Percentiles rank a stretch among this genome's conserved stretches.
Conservation (phyloP, 768 basidiomycete species). For the Cyclocybe cylindracea region DNA sequence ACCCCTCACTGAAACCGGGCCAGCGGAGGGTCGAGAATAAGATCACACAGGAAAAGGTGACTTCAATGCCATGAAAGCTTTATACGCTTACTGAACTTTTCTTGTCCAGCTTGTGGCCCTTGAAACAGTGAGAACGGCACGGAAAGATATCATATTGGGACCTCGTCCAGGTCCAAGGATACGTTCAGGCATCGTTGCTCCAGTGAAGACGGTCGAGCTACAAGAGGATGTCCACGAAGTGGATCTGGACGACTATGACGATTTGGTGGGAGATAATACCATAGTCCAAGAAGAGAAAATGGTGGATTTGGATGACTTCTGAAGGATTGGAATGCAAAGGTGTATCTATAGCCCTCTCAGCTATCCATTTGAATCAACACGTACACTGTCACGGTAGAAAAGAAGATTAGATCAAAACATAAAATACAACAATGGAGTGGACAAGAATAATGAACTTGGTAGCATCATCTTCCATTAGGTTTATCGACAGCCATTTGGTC, state of each 20-base stretch:
- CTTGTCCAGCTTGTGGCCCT: slow-evolving; percentile 53
- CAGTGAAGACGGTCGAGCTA: slow-evolving; percentile 18
- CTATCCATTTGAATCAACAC: too few relatives aligned
- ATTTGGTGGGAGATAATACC: slow-evolving; percentile 1
- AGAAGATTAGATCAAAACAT: too few relatives aligned
- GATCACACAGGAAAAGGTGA: slow-evolving; percentile 56
- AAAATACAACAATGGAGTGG: too few relatives aligned
- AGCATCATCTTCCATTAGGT: too few relatives aligned
- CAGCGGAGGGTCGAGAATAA: slow-evolving; percentile 39
- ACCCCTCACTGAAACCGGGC: slow-evolving; percentile 64
- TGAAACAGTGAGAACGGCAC: slow-evolving; percentile 49
- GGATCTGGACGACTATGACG: slow-evolving; percentile 4
- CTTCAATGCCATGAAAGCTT: not conserved
- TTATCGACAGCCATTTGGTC: slow-evolving; percentile 17
- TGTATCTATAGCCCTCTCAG: too few relatives aligned
- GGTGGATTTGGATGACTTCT: slow-evolving; percentile 48
- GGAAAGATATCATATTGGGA: slow-evolving; percentile 57
- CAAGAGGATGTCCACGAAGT: not conserved
- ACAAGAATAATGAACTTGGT: too few relatives aligned
- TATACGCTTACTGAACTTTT: not conserved
- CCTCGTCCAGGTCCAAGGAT: slow-evolving; percentile 59
- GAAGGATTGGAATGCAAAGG: not conserved
- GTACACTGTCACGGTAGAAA: too few relatives aligned
- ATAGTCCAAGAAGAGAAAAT: slow-evolving; percentile 26
- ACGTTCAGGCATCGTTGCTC: slow-evolving; percentile 11